Conservation (phyloP, 23 red algal genomes). For the Gracilaria gracilis region DNA sequence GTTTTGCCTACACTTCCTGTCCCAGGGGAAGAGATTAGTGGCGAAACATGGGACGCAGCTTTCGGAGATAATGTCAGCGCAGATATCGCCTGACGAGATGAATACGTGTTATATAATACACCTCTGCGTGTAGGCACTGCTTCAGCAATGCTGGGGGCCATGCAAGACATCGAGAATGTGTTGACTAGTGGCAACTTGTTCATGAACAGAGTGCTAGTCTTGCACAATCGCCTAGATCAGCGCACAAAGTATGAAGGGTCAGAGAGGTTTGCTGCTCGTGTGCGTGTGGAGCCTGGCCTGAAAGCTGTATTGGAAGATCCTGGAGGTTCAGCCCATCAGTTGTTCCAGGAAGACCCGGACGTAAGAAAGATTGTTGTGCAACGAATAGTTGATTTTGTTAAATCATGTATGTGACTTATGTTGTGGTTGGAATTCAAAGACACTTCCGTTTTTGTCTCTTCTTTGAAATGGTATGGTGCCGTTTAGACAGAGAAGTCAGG, state of each 20-base stretch:
- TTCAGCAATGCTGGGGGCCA: slow-evolving; percentile 37
- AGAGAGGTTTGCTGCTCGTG: not conserved
- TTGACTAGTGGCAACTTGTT: not conserved
- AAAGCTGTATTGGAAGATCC: slow-evolving; percentile 23
- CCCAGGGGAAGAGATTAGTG: slow-evolving; percentile 34
- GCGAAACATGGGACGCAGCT: slow-evolving; percentile 38
- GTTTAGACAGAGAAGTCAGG: too few relatives aligned
- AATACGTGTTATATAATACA: slow-evolving; percentile 11
- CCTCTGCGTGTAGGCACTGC: slow-evolving; percentile 27
- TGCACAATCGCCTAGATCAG: slow-evolving; percentile 9
- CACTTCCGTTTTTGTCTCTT: too few relatives aligned
- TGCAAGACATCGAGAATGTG: slow-evolving; percentile 31
- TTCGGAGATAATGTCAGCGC: slow-evolving; percentile 11
- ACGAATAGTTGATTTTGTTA: slow-evolving; percentile 9
- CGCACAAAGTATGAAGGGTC: slow-evolving; percentile 24
- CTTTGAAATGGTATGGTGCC: too few relatives aligned
- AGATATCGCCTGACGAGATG: slow-evolving; percentile 2
- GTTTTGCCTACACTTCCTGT: slow-evolving; percentile 7
- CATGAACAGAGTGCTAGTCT: slow-evolving; percentile 14
- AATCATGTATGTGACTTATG: not conserved
- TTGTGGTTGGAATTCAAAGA: too few relatives aligned
- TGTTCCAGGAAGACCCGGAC: slow-evolving; percentile 36
- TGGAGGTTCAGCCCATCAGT: slow-evolving; percentile 25
- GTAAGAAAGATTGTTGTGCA: slow-evolving; percentile 12
- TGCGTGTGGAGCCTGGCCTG: not conserved